Evolutionary conservation across 768 basidiomycete genomes (phyloP).

Genomic region (Lactarius indigo): DNA sequence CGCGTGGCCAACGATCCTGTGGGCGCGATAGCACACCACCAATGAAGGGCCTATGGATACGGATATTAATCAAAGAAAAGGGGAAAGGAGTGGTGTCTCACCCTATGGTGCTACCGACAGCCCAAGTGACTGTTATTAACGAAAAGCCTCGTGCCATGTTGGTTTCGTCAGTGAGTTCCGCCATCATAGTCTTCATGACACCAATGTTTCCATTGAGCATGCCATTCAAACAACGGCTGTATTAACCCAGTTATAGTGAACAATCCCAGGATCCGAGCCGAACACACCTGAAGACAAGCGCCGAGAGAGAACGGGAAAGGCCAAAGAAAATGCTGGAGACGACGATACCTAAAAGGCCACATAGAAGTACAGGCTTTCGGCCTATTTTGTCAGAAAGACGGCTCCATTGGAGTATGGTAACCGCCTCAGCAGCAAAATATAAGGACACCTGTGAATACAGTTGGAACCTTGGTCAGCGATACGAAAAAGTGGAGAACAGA

Average conservation of each 20-base stretch:
- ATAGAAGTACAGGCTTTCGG: conserved; percentile 46
- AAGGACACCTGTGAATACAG: conserved; percentile 41
- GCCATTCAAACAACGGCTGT: no score
- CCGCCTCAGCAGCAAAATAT: conserved; percentile 45
- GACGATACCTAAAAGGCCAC: conserved; percentile 34
- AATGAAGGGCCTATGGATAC: no score
- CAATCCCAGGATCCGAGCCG: conserved; percentile 23
- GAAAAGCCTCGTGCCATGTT: conserved; percentile 36
- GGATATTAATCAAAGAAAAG: no score
- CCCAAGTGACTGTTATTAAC: conserved; percentile 32
- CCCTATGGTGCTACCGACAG: conserved; percentile 9
- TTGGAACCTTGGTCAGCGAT: background rate
- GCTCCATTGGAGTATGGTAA: conserved; percentile 46
- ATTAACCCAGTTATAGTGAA: no score
- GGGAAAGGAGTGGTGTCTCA: no score
- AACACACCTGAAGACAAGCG: conserved; percentile 31
- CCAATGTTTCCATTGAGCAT: no score
- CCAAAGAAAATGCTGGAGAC: conserved; percentile 37
- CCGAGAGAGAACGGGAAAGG: conserved; percentile 33
- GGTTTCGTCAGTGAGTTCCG: no score
- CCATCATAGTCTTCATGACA: no score
- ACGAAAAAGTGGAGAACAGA: background rate
- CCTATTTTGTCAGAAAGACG: conserved; percentile 45
- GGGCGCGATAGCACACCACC: no score
- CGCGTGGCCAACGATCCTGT: no score